Base-by-base conservation (phyloP, 108 stramenopile genomes). In the Fistulifera pelliculosa region DNA sequence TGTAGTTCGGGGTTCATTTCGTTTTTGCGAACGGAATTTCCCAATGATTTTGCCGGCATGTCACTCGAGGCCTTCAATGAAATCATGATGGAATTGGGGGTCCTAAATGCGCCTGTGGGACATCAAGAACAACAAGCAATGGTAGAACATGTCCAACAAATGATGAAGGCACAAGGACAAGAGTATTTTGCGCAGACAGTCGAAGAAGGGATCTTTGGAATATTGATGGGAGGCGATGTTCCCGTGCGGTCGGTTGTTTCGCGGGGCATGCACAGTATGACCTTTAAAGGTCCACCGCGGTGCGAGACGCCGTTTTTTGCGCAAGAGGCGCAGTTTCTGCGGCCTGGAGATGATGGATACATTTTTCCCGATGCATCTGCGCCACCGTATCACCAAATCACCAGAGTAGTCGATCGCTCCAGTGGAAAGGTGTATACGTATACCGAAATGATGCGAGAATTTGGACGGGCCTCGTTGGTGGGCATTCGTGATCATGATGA, bases 181-280 rank as follows among this genome's bases (percentile, higher is more conserved):
- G 6, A 35, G 31, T 35, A 35, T 8, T 6, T 35, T 6, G 38
- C 54, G 12, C 5, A n/a, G 31, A 35, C 31, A 8, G 31, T 58
- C 16, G 49, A 56, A 15, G 44, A 26, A 41, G 68, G 56, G 15
- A 42, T 76, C 3, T 76, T 73, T 68, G 79, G 79, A 16, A 61
- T 80, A 2, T 61, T 64, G 0, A 27, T 80, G 47, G 71, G 65
- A 22, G 79, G 79, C 13, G 51, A 73, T 19, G 68, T 67, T 26
- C 75, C 75, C 0, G 58, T 76, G n/a, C 43, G 54, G 27, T 58
- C 60, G 18, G 49, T 76, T 6, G 79, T 80, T 6, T 76, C 79
- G 10, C 61, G 75, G 38, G 79, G 79, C 13, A 74, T 80, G 15
- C 39, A 45, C 15, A 71, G 73, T 45, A 49, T 73, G 16, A 52